Base-by-base conservation (phyloP, 192 early-diverging fungal genomes). In the Gamsiella multidivaricata region DNA sequence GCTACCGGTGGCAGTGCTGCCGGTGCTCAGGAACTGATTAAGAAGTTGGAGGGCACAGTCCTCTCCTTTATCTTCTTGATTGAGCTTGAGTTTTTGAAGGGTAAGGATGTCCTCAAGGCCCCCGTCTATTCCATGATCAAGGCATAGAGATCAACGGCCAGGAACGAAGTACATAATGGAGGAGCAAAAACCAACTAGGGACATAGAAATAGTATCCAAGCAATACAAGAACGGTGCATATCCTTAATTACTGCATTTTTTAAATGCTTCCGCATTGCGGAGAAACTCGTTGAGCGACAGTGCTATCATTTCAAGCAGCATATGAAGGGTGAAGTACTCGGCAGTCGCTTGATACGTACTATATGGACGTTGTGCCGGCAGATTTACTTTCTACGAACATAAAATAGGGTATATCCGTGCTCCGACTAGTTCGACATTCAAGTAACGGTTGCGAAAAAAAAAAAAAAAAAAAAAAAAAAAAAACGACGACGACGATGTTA, bases 61-160 rank as follows among this genome's bases (percentile, higher is more conserved):
- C 80, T 94, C 6, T 87, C 94, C 70, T 94, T 95, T 73, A 83
- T 97, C 56, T 99, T 99, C 83, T 84, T 99, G 29, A 90, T 99
- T 63, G 94, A 94, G 82, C 86, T 98, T 18, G 90, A 84, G 32
- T 91, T 88, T 25, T 88, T 99, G 67, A 89, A 96, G 53, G 98
- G 98, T 33, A 71, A 82, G 23, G 83, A 89, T 61, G 80, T 82
- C 61, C 88, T 99, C 66, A 85, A 90, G 54, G 96, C 93, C 8
- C 95, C 95, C 10, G 84, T 92, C 39, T 98, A 97, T 82, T 90
- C 94, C 34, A 82, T 98, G 54, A 87, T 99, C 61, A 85, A 95
- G 74, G 65, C 74, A 28, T 78, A 55, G 50, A 31, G 26, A 20
- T 28, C n/a, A 29, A 15, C 12, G 7, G 28, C n/a, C 14, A 54